Evolutionary conservation across 169 alveolate genomes (phyloP).

Genomic region (Plasmodium vivax): DNA sequence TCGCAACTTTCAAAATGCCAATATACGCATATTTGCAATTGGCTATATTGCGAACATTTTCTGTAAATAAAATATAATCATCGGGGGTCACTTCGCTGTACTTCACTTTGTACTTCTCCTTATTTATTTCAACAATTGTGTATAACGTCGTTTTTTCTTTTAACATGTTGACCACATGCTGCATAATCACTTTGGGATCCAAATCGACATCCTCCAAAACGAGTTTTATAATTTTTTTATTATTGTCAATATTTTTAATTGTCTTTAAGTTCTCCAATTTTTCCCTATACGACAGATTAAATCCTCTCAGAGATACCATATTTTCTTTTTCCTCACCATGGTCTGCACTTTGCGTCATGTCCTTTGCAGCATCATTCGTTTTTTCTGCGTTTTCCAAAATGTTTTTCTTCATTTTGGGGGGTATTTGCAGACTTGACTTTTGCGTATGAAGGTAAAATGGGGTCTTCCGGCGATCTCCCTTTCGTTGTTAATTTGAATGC

Average conservation of each 20-base stretch:
- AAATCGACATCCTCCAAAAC: conserved; percentile 49
- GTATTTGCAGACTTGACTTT: neutral
- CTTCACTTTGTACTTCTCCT: conserved; percentile 43
- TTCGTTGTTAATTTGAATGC: neutral
- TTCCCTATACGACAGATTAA: conserved; percentile 37
- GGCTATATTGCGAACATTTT: conserved; percentile 34
- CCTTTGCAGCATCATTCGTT: neutral
- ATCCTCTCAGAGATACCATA: conserved; percentile 67
- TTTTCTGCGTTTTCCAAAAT: neutral
- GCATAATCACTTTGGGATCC: conserved; percentile 49
- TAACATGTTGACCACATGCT: conserved; percentile 17
- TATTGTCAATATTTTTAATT: conserved; percentile 54
- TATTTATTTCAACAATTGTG: conserved; percentile 39
- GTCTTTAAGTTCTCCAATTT: conserved; percentile 59
- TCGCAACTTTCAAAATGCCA: conserved; percentile 64
- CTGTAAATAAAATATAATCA: conserved; percentile 65
- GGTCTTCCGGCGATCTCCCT: neutral
- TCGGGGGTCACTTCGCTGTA: conserved; percentile 53
- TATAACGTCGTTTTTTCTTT: conserved; percentile 54
- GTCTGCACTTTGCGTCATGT: neutral
- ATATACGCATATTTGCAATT: conserved; percentile 66
- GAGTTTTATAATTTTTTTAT: conserved; percentile 54
- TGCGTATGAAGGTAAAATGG: neutral
- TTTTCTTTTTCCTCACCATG: conserved; percentile 15
- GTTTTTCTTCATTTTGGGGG: neutral